Percentiles rank a stretch among this genome's conserved stretches.
These are phyloP conservation scores for button mushroom (Agaricus bisporus) DNA, from an alignment of 768 basidiomycete genomes.

Conservation along the genomic window DNA sequence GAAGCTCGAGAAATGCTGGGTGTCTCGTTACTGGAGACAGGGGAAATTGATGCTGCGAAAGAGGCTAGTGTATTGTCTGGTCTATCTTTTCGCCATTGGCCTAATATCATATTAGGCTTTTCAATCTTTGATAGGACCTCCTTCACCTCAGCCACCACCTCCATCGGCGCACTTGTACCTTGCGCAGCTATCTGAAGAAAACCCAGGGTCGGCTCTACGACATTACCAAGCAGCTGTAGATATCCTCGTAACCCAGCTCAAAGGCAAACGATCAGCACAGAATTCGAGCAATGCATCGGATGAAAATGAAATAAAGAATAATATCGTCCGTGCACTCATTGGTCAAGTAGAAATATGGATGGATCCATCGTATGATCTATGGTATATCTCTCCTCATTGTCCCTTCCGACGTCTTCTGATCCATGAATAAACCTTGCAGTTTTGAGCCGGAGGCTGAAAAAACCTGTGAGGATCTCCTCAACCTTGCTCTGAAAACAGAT, in stretches of 20 bases:
- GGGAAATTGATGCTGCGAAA: slow-evolving; percentile 68
- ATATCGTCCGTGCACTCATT: slow-evolving; percentile 72
- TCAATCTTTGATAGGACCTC: slow-evolving; percentile 51
- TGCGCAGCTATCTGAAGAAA: slow-evolving; percentile 75
- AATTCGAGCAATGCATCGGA: slow-evolving; percentile 30
- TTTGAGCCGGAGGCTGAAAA: slow-evolving; percentile 77
- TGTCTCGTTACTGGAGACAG: slow-evolving; percentile 71
- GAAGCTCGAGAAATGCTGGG: slow-evolving; percentile 80
- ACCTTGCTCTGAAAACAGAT: slow-evolving; percentile 66
- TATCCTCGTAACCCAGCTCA: slow-evolving; percentile 58
- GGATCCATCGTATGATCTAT: slow-evolving; percentile 84
- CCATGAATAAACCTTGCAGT: slow-evolving; percentile 30
- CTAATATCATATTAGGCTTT: slow-evolving; percentile 45
- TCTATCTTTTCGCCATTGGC: neutral
- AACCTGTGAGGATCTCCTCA: slow-evolving; percentile 74
- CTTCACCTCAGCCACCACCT: slow-evolving; percentile 65
- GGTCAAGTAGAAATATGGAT: slow-evolving; percentile 97
- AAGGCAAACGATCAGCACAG: slow-evolving; percentile 62
- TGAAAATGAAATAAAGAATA: slow-evolving; percentile 56
- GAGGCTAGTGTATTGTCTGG: slow-evolving; percentile 33
- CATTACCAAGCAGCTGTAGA: slow-evolving; percentile 82
- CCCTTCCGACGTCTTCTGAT: neutral
- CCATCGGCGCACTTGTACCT: slow-evolving; percentile 36
- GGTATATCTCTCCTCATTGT: slow-evolving; percentile 37
- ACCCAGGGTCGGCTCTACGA: slow-evolving; percentile 64